These are phyloP conservation scores for Fusarium graminum DNA, from an alignment of 2,329 filamentous ascomycete genomes.

Conservation along the genomic window DNA sequence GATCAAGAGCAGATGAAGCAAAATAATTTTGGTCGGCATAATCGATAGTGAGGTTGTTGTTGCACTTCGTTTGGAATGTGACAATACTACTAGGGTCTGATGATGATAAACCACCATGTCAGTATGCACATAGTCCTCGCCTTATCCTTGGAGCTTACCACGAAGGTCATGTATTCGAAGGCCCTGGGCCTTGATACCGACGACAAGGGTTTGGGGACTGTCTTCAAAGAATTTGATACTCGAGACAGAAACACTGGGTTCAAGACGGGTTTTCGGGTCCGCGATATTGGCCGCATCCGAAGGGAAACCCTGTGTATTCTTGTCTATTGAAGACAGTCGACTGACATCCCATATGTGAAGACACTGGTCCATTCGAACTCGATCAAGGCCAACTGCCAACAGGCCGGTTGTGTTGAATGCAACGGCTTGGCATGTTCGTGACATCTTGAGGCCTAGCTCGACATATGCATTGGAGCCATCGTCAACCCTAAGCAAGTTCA, in stretches of 20 bases:
- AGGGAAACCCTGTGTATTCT: constrained; percentile 64
- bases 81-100: constrained; percentile 64
- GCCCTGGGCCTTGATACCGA: constrained; percentile 80
- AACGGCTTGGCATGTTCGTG: constrained; percentile 83
- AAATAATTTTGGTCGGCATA: constrained; percentile 87
- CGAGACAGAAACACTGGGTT: constrained; percentile 79
- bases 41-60: constrained; percentile 82
- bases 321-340: constrained; percentile 66
- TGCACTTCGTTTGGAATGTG: constrained; percentile 75
- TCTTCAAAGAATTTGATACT: constrained; percentile 86
- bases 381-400: constrained; percentile 82
- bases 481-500: constrained; percentile 79
- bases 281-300: constrained; percentile 62
- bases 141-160: constrained; percentile 61
- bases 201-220: constrained; percentile 79
- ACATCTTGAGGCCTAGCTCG: constrained; percentile 79
- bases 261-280: constrained; percentile 70
- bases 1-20: constrained; percentile 81
- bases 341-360: constrained; percentile 86
- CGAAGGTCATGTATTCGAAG: constrained; percentile 83
- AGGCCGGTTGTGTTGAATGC: constrained; percentile 80
- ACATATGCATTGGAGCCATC: constrained; percentile 74
- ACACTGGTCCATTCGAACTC: constrained; percentile 84
- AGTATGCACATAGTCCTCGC: background rate
- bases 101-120: background rate